Conservation (phyloP, 495 filamentous ascomycete species). For the Lasiosphaeria miniovina region DNA sequence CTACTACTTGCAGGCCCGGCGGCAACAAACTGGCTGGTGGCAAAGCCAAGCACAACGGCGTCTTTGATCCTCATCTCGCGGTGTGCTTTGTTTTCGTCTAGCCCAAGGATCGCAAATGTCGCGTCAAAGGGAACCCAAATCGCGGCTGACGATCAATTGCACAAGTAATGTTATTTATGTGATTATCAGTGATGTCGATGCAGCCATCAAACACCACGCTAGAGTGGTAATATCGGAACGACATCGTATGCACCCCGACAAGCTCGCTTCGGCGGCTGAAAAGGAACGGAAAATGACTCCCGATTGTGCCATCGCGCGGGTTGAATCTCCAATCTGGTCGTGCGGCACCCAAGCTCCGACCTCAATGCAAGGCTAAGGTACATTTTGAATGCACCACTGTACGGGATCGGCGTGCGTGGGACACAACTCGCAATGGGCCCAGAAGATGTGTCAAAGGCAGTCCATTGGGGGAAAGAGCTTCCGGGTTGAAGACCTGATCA, state of each 20-base stretch:
- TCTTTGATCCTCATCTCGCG: background rate
- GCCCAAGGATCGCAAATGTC: too few species aligned
- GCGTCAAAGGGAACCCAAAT: too few species aligned
- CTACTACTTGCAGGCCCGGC: background rate
- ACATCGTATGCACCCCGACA: background rate
- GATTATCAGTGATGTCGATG: too few species aligned
- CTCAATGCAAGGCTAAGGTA: background rate
- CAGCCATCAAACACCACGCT: too few species aligned
- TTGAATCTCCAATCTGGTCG: background rate
- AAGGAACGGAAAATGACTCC: background rate
- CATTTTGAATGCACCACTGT: background rate
- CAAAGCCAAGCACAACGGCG: background rate
- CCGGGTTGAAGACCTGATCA: too few species aligned
- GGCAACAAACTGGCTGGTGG: background rate
- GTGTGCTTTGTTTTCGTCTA: too few species aligned
- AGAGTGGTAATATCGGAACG: background rate
- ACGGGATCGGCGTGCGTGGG: background rate
- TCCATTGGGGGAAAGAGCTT: background rate
- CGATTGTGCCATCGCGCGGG: background rate
- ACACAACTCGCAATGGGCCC: background rate
- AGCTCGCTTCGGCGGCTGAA: conserved; percentile 1
- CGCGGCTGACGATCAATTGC: too few species aligned
- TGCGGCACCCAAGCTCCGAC: background rate
- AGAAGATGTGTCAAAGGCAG: background rate
- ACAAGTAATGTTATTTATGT: too few species aligned